Conservation (phyloP, 495 filamentous ascomycete genomes). For the Oidiodendron maius region DNA sequence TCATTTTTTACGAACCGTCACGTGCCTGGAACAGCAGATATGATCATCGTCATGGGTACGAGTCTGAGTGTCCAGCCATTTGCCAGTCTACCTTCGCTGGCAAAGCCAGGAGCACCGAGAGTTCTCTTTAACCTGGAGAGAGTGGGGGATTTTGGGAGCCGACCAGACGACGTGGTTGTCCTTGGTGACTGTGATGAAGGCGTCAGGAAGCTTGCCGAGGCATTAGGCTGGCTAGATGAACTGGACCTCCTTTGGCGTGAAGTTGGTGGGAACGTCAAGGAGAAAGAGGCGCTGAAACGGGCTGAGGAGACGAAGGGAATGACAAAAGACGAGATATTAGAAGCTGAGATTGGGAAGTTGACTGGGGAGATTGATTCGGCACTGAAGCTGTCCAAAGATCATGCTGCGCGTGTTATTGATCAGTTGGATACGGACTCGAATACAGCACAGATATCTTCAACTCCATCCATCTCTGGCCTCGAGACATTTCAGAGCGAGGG, state of each 20-base stretch:
- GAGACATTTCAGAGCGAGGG: background rate
- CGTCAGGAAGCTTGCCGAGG: conserved; percentile 74
- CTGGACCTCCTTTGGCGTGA: conserved; percentile 64
- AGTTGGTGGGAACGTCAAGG: conserved; percentile 38
- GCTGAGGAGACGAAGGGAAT: conserved; percentile 8
- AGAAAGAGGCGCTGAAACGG: conserved; percentile 28
- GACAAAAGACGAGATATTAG: conserved; percentile 47
- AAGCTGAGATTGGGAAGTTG: conserved; percentile 47
- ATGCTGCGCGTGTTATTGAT: conserved; percentile 35
- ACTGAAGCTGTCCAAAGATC: conserved; percentile 40
- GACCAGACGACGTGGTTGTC: conserved; percentile 70
- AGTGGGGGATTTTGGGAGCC: conserved; percentile 74
- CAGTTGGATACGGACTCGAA: conserved; percentile 22
- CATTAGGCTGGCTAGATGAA: conserved; percentile 81
- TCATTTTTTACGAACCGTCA: conserved; percentile 56
- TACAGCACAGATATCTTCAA: background rate
- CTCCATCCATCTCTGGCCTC: background rate
- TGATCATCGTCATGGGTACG: conserved; percentile 87
- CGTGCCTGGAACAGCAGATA: conserved; percentile 59
- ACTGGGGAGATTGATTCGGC: conserved; percentile 48
- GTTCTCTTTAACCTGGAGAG: conserved; percentile 82
- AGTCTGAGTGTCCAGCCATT: conserved; percentile 88
- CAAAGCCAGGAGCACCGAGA: conserved; percentile 57
- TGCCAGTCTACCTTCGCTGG: conserved; percentile 65
- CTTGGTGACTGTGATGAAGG: conserved; percentile 77